Base-by-base conservation (phyloP, 805 yeast species). In the Myxozyma neglecta region DNA sequence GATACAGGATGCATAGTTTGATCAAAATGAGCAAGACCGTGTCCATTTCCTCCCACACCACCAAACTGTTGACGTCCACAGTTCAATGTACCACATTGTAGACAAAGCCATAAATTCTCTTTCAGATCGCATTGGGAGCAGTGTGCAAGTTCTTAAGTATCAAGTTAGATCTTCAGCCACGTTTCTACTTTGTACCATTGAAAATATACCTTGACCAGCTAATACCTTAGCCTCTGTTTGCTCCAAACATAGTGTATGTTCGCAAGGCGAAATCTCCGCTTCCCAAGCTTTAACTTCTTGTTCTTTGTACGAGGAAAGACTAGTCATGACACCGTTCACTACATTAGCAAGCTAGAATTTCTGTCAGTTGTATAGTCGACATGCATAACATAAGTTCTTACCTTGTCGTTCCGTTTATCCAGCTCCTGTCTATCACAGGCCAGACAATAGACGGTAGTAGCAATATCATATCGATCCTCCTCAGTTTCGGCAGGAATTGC, bases 21-120 rank as follows among this genome's bases (percentile, higher is more conserved):
- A 43, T 86, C 83, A 70, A 73, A 86, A 74, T 94, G 99, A 0
- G 74, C 72, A 61, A 93, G 76, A 0, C 96, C 98, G 73, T 94
- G 99, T 0, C 96, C 86, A 71, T 93, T 85, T 6, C 99, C 99
- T n/a, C 91, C 87, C 11, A 88, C 84, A 29, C 96, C 93, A 40
- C 98, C 99, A 71, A 89, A 90, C 74, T 94, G 99, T 37, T 86
- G 85, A 66, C 99, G 79, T 6, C 99, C 99, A 76, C 99, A 94
- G 4, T 97, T 97, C 10, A 91, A 69, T n/a, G 82, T 76, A 1
- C 99, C 99, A 80, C 99, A 94, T 53, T 83, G 82, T 50, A 94
- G 75, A 77, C 99, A 94, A 16, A 94, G 79, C 99, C 99, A 94
- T 51, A 94, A 75, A 72, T 94, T 94, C 66, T 86, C 88, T 36